Conservation (phyloP, 1,139 yeast species). For the Pichia sp. region DNA sequence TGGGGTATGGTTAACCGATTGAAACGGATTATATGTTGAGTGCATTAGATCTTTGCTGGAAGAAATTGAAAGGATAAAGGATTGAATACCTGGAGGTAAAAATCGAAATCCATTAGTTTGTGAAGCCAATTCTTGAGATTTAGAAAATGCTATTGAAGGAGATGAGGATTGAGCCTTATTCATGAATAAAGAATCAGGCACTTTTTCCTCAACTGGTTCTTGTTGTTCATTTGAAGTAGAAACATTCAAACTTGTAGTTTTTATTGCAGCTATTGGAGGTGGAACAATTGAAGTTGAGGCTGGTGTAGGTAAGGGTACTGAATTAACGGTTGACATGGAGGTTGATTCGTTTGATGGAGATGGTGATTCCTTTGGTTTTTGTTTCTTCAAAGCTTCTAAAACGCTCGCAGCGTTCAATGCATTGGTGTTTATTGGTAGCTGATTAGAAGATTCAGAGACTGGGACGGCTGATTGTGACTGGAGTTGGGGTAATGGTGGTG, state of each 20-base stretch:
- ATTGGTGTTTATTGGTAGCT: slow-evolving; percentile 21
- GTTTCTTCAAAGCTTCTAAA: slow-evolving; percentile 30
- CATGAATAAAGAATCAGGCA: too few relatives aligned
- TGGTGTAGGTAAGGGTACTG: neutral
- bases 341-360: neutral
- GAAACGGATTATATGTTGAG: slow-evolving; percentile 10
- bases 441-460: neutral
- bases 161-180: slow-evolving; percentile 5
- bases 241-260: slow-evolving; percentile 4
- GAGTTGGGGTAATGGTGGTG: neutral
- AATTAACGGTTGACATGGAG: neutral
- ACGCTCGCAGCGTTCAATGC: slow-evolving; percentile 32
- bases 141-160: slow-evolving; percentile 7
- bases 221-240: neutral
- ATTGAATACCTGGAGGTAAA: slow-evolving; percentile 71
- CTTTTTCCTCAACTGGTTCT: neutral
- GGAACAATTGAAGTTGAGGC: slow-evolving; percentile 1
- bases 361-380: slow-evolving; percentile 24
- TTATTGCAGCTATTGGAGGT: slow-evolving; percentile 12
- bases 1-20: slow-evolving; percentile 34
- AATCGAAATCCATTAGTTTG: slow-evolving; percentile 32
- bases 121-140: slow-evolving; percentile 13
- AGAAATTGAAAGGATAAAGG: slow-evolving; percentile 48
- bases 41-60: slow-evolving; percentile 33
- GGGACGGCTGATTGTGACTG: slow-evolving; percentile 2